A percentile compares a stretch with the other conserved stretches of the same genome.
These are phyloP conservation scores for Przewalskia tangutica DNA, from an alignment of 257 asterid genomes.

Conservation along the genomic window DNA sequence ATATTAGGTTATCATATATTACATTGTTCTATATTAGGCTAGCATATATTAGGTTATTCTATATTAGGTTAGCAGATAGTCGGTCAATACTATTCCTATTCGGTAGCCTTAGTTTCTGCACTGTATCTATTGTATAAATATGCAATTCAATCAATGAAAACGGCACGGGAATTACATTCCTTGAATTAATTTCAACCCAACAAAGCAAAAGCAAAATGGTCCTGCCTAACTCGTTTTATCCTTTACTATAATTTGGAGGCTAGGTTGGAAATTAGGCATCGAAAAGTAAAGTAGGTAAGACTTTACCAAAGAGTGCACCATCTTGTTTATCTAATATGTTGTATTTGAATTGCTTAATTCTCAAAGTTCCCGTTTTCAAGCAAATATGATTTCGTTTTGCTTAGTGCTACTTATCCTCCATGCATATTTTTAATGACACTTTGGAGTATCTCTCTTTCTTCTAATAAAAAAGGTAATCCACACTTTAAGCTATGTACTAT, in stretches of 20 bases:
- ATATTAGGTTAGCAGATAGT: too few relatives aligned
- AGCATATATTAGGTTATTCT: too few relatives aligned
- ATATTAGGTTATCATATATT: too few relatives aligned
- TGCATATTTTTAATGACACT: not conserved
- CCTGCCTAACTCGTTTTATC: not conserved
- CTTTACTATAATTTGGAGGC: not conserved
- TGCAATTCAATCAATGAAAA: too few relatives aligned
- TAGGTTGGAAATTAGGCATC: not conserved
- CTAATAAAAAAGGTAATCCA: not conserved
- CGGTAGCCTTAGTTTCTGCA: too few relatives aligned
- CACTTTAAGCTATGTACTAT: slow-evolving; percentile 1
- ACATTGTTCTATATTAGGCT: too few relatives aligned
- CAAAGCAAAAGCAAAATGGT: not conserved
- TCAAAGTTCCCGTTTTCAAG: slow-evolving; percentile 9
- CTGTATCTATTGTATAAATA: too few relatives aligned
- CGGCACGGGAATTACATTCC: too few relatives aligned
- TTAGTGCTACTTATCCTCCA: not conserved
- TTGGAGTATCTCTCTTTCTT: not conserved
- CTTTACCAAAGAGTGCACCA: not conserved
- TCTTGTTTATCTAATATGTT: not conserved
- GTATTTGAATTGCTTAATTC: slow-evolving; percentile 10
- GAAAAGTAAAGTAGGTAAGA: not conserved
- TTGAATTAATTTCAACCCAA: not conserved
- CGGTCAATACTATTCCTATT: too few relatives aligned
- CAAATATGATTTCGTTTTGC: slow-evolving; percentile 10